Base-by-base conservation (phyloP, 306 rosid species). In the Glycine latifolia region DNA sequence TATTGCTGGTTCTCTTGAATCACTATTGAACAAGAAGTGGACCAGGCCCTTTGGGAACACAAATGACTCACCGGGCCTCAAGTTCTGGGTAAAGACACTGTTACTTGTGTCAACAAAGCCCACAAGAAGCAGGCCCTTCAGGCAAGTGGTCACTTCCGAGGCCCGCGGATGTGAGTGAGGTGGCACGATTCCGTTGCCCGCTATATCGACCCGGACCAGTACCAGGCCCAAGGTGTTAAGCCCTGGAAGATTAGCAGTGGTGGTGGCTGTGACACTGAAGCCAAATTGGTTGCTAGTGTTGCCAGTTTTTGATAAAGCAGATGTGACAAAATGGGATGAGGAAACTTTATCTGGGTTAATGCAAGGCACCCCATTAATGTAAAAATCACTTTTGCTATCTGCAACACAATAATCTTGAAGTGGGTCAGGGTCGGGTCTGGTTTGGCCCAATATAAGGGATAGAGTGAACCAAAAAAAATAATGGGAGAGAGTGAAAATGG, bases 321-420 rank as follows among this genome's bases (percentile, higher is more conserved):
- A 91, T 1, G 94, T 95, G 33, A 66, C 63, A 77, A 95, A 91
- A 37, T 91, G 89, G 10, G 86, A 61, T 0, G 91, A 0, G 0
- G 63, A 11, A 7, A 88, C 98, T 17, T 56, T 50, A 5, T 82
- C 47, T 5, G 97, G 95, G 81, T 95, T 75, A 2, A 95, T 86
- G 88, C 98, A 95, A 1, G 95, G 94, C 1, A 75, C 76, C 0
- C 93, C 95, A 39, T 91, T 88, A n/a, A 80, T 4, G 81, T 80
- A 90, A 16, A 89, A 49, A 0, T 75, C 3, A 35, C 26, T 62
- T 69, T 53, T 48, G 13, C 50, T 80, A 31, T 95, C 91, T 0
- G 97, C 97, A 72, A 95, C 6, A 78, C 98, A 95, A 48, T 88
- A 92, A 50, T 91, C 97, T 65, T 95, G 95, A 43, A 95, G 81